phyloP scores from a whole-genome alignment of 106 monocot genomes.

The Allium cepa region DNA sequence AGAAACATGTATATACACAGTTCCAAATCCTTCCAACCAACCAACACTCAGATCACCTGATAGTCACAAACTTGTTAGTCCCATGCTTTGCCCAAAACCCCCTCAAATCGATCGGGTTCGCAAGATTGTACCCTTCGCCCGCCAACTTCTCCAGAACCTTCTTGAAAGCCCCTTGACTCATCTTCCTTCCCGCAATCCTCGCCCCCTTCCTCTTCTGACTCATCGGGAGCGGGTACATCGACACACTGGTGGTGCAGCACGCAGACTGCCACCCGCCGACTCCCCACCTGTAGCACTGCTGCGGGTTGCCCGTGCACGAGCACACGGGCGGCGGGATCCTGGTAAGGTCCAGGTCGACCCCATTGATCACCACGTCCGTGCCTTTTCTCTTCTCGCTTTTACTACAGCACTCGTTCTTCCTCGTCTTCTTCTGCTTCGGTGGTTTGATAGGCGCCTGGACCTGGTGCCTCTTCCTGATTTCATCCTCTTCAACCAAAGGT shows the following conservation, averaged over 20 bases:
- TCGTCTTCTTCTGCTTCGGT: conserved; percentile 58
- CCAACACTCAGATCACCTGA: conserved; percentile 35
- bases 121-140: conserved; percentile 45
- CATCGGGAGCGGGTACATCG: conserved; percentile 40
- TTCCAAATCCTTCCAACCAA: background rate
- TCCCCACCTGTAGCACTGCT: conserved; percentile 52
- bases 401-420: conserved; percentile 15
- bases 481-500: too few relatives aligned
- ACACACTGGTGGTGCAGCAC: conserved; percentile 42
- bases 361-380: conserved; percentile 33
- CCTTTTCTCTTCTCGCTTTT: too few relatives aligned
- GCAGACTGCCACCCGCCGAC: conserved; percentile 56
- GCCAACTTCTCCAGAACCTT: conserved; percentile 57
- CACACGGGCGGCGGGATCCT: conserved; percentile 48
- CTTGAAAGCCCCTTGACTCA: conserved; percentile 59
- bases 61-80: conserved; percentile 61
- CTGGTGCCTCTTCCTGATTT: too few relatives aligned
- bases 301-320: conserved; percentile 34
- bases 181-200: conserved; percentile 53
- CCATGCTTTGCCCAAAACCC: conserved; percentile 49
- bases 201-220: conserved; percentile 37
- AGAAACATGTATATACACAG: conserved; percentile 23
- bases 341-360: conserved; percentile 46
- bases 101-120: conserved; percentile 49
- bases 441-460: conserved; percentile 12